phyloP scores from a whole-genome alignment of 1,284 basidiomycete species.

The Trametes polyzona region DNA sequence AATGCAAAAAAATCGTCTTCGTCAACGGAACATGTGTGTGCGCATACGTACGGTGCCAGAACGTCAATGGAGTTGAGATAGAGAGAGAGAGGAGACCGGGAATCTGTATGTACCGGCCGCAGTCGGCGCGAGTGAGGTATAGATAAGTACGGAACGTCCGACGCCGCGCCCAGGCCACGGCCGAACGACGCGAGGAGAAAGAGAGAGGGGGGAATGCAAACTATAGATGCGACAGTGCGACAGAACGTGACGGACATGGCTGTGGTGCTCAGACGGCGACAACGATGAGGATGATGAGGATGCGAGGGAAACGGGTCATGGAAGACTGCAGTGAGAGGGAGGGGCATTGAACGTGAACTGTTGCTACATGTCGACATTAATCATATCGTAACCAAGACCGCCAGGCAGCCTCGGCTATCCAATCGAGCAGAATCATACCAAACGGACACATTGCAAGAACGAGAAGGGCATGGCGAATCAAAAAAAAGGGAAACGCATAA shows the following conservation, averaged over 20 bases:
- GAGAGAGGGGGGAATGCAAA: no score
- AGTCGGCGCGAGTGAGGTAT: no score
- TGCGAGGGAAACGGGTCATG: background rate
- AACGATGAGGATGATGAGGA: background rate
- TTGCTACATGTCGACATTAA: constrained; percentile 24
- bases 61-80: no score
- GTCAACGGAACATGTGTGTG: background rate
- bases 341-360: constrained; percentile 18
- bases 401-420: constrained; percentile 14
- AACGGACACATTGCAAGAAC: constrained; percentile 10
- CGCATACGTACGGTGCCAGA: no score
- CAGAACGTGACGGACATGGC: background rate
- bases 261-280: background rate
- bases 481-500: constrained; percentile 11
- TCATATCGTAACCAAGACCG: constrained; percentile 23
- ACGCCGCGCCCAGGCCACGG: no score
- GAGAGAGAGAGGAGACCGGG: no score
- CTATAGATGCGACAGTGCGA: no score
- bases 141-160: no score
- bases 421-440: constrained; percentile 17
- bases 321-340: background rate
- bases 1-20: background rate
- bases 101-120: no score
- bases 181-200: no score
- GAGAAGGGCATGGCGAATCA: constrained; percentile 13